Evolutionary conservation across 768 basidiomycete species (phyloP).

Genomic region (Rhizopogon rudus): DNA sequence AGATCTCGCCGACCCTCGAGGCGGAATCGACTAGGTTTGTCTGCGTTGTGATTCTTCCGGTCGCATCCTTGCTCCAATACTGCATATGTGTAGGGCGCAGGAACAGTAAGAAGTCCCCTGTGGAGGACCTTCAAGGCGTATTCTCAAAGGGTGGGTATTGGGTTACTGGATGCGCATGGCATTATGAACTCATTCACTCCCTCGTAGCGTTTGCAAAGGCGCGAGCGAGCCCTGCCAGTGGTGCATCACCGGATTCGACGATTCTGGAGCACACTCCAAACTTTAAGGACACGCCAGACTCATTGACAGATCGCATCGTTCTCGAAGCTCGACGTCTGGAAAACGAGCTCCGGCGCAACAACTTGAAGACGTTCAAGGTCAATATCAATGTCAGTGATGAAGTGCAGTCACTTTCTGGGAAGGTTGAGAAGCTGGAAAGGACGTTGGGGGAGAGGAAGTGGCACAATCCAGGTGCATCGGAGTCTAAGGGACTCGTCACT

Average conservation of each 20-base stretch:
- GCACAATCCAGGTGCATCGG: background rate
- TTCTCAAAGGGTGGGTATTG: conserved; percentile 17
- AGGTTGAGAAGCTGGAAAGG: conserved; percentile 20
- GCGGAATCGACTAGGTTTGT: conserved; percentile 1
- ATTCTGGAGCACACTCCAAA: background rate
- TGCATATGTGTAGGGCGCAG: background rate
- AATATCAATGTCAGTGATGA: conserved; percentile 11
- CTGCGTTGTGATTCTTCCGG: conserved; percentile 2
- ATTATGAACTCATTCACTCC: background rate
- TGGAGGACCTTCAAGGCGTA: conserved; percentile 9
- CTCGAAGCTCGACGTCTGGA: conserved; percentile 11
- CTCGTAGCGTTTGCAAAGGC: conserved; percentile 18
- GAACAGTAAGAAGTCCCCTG: background rate
- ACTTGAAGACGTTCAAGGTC: conserved; percentile 9
- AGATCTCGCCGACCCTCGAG: background rate
- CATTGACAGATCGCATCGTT: background rate
- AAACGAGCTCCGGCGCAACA: conserved; percentile 5
- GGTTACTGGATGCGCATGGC: too few relatives aligned
- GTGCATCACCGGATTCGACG: background rate
- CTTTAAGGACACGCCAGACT: background rate
- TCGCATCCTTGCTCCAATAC: background rate
- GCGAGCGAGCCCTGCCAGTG: background rate
- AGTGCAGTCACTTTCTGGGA: conserved; percentile 15
- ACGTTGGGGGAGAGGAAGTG: conserved; percentile 5
- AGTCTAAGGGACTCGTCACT: conserved; percentile 2